Evolutionary conservation across 1,139 yeast genomes (phyloP).

Genomic region (Scheffersomyces parashehatae): DNA sequence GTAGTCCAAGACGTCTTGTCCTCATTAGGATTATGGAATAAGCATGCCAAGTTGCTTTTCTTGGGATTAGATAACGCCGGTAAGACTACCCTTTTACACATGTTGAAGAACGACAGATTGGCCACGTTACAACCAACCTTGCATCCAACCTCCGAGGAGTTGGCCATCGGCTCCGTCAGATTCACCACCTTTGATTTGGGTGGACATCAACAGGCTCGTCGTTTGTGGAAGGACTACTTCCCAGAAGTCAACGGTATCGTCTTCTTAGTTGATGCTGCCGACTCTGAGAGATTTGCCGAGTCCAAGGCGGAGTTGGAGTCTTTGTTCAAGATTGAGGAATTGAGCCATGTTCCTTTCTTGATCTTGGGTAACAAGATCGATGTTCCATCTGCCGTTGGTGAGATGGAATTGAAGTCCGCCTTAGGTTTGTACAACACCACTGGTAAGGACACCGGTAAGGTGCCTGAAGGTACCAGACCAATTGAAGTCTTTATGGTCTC

Average conservation of each 20-base stretch:
- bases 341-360: constrained; percentile 85
- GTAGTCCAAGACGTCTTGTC: constrained; percentile 88
- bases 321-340: constrained; percentile 87
- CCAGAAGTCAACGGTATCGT: constrained; percentile 99
- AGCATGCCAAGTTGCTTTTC: constrained; percentile 94
- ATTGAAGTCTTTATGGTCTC: constrained; percentile 97
- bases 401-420: constrained; percentile 89
- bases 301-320: constrained; percentile 94
- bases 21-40: constrained; percentile 94
- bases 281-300: constrained; percentile 92
- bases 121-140: constrained; percentile 97
- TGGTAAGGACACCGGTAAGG: constrained; percentile 75
- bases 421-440: constrained; percentile 80
- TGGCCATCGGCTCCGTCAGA: constrained; percentile 93
- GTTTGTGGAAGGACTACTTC: constrained; percentile 98
- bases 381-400: constrained; percentile 90
- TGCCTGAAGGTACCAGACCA: constrained; percentile 81
- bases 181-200: constrained; percentile 98
- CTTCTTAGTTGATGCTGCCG: constrained; percentile 95
- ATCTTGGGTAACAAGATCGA: constrained; percentile 96
- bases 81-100: constrained; percentile 92
- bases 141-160: constrained; percentile 98
- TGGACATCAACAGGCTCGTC: constrained; percentile 98
- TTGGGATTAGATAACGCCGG: constrained; percentile 98
- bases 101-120: constrained; percentile 95